Percentiles rank a stretch among this genome's conserved stretches.
phyloP scores from a whole-genome alignment of 1,284 basidiomycete genomes.

The Fomitopsis betulina region DNA sequence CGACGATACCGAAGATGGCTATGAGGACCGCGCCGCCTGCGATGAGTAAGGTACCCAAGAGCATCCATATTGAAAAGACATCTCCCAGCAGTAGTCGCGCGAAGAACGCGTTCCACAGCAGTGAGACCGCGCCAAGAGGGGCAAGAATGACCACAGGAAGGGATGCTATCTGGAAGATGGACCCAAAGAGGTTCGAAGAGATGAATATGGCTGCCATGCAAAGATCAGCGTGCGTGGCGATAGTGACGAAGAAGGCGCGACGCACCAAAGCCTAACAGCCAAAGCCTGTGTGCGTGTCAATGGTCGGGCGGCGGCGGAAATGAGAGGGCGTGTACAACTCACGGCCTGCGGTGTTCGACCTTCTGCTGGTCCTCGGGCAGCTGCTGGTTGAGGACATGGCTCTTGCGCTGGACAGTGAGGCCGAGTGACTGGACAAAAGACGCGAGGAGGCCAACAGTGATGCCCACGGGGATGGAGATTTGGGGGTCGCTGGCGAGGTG shows the following conservation, averaged over 20 bases:
- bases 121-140: constrained; percentile 87
- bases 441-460: constrained; percentile 77
- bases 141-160: constrained; percentile 91
- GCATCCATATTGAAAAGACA: constrained; percentile 80
- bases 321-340: constrained; percentile 28
- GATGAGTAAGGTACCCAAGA: constrained; percentile 84
- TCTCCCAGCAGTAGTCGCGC: constrained; percentile 85
- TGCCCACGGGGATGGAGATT: constrained; percentile 52
- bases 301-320: constrained; percentile 6
- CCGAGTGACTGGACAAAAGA: constrained; percentile 91
- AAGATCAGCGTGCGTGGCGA: constrained; percentile 7
- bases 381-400: constrained; percentile 83
- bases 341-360: constrained; percentile 78
- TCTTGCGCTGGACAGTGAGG: constrained; percentile 92
- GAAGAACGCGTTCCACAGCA: constrained; percentile 95
- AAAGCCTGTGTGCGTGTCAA: constrained; percentile 46
- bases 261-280: constrained; percentile 78
- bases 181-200: constrained; percentile 88
- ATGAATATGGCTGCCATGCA: constrained; percentile 62
- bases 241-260: constrained; percentile 2
- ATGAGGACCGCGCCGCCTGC: constrained; percentile 88
- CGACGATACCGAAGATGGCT: constrained; percentile 88
- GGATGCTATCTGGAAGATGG: constrained; percentile 91
- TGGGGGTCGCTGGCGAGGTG: constrained; percentile 19
- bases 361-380: constrained; percentile 61